Evolutionary conservation across 108 stramenopile genomes (phyloP), one percentile per base, ranked within the genome.

Genomic region (Cyclotella cryptica): DNA sequence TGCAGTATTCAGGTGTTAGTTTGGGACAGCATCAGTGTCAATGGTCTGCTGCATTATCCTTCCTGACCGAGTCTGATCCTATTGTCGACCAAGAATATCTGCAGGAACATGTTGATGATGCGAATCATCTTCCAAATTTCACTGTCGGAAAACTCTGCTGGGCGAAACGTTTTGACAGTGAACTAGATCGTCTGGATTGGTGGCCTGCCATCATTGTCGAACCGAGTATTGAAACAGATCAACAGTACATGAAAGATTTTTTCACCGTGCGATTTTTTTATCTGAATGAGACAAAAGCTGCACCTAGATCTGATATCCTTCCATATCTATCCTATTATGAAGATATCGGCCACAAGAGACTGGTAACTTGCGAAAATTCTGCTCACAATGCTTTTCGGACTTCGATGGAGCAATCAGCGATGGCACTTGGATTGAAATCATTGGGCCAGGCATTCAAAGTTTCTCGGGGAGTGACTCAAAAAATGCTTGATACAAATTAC

Each of bases 161-260:
- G 84, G 75, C 76, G 14, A 81, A 81, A 47, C 68, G 84, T 42
- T 66, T 71, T 42, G 51, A 72, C 53, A 71, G 71, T 58, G 18
- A 60, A 28, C 53, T 71, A 18, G 75, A 70, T 46, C 60, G 57
- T 28, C 26, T 43, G 22, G 76, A 81, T 35, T 85, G 75, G 69
- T 85, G 84, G 84, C 84, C 84, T 12, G 80, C 71, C 15, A 69
- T 70, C 44, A 76, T 85, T n/a, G 52, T 62, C 44, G 44, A 66
- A 44, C 65, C 42, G 14, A 19, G 19, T 14, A 40, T 17, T 41
- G 69, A 58, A 7, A 79, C 54, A 13, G 19, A 49, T 12, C 22
- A 35, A 2, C 35, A 35, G 35, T 6, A 35, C 35, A 35, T 26
- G 7, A 24, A 1, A 26, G 55, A 55, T 55, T n/a, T 2, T 12